These are phyloP conservation scores for Fusarium sarcochroum DNA, from an alignment of 2,329 filamentous ascomycete genomes.

Conservation along the genomic window DNA sequence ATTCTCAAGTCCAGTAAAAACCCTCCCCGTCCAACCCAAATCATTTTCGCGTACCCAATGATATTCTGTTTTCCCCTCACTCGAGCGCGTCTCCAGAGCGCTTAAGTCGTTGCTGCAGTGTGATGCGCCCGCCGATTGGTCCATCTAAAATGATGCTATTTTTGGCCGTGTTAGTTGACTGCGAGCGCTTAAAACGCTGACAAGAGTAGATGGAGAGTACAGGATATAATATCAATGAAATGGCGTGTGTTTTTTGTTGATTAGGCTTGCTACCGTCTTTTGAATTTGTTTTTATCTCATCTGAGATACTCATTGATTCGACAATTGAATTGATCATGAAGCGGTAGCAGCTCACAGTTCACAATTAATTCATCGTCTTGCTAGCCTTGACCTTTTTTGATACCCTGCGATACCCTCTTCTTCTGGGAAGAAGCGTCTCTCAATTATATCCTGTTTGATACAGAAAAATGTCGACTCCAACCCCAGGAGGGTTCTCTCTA, in stretches of 20 bases:
- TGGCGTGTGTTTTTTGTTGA: slow-evolving; percentile 1
- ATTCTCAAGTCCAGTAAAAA: slow-evolving; percentile 16
- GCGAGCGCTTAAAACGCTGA: slow-evolving; percentile 39
- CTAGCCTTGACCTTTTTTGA: slow-evolving; percentile 30
- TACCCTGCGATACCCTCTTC: slow-evolving; percentile 39
- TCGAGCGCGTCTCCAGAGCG: slow-evolving; percentile 41
- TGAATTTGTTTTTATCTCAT: neutral
- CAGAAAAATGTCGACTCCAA: slow-evolving; percentile 57
- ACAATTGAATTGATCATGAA: slow-evolving; percentile 43
- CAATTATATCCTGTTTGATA: slow-evolving; percentile 38
- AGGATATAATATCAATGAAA: slow-evolving; percentile 36
- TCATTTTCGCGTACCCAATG: slow-evolving; percentile 20
- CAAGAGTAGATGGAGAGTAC: neutral
- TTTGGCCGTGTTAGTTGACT: slow-evolving; percentile 38
- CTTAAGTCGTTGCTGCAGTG: slow-evolving; percentile 49
- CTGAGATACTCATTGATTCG: neutral
- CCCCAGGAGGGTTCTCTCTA: slow-evolving; percentile 67
- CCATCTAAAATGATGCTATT: slow-evolving; percentile 34
- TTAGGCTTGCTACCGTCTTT: slow-evolving; percentile 12
- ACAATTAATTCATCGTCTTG: slow-evolving; percentile 12
- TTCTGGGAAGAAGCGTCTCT: slow-evolving; percentile 46
- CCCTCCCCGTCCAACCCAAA: slow-evolving; percentile 33
- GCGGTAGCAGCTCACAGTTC: slow-evolving; percentile 41
- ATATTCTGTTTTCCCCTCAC: slow-evolving; percentile 22
- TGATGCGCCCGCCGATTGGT: slow-evolving; percentile 52